phyloP scores from a whole-genome alignment of 805 yeast genomes.

The Metschnikowia proteae region DNA sequence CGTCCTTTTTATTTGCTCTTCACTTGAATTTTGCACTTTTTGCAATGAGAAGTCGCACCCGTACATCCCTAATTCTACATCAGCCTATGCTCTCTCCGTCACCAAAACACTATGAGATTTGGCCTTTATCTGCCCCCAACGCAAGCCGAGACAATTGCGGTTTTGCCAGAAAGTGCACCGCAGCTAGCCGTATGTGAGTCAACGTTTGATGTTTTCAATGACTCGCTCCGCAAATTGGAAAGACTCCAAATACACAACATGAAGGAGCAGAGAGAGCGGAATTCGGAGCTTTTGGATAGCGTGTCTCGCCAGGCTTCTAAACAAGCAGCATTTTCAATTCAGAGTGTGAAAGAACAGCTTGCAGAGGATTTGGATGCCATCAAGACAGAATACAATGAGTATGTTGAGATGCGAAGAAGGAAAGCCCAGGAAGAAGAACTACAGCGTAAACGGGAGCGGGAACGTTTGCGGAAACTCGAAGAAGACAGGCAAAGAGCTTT shows the following conservation, averaged over 20 bases:
- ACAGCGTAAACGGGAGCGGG: background rate
- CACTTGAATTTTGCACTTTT: background rate
- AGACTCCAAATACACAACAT: constrained; percentile 5
- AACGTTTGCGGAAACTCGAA: constrained; percentile 5
- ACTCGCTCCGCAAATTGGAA: constrained; percentile 8
- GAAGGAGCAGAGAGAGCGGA: background rate
- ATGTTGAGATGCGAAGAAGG: background rate
- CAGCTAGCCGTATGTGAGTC: background rate
- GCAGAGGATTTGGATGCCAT: background rate
- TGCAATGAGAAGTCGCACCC: background rate
- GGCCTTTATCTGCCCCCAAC: constrained; percentile 3
- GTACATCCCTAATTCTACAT: background rate
- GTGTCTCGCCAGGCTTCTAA: background rate
- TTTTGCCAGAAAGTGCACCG: background rate
- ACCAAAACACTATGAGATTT: background rate
- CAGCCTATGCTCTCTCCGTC: background rate
- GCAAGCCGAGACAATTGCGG: background rate
- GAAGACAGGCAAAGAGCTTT: constrained; percentile 14
- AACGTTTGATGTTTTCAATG: constrained; percentile 6
- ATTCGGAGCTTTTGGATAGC: background rate
- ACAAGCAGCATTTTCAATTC: background rate
- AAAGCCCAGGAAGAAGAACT: background rate
- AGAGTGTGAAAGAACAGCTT: background rate
- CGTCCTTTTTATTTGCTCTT: background rate
- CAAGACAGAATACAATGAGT: background rate